These are phyloP conservation scores for Bullera alba DNA, from an alignment of 768 basidiomycete genomes.

Conservation along the genomic window DNA sequence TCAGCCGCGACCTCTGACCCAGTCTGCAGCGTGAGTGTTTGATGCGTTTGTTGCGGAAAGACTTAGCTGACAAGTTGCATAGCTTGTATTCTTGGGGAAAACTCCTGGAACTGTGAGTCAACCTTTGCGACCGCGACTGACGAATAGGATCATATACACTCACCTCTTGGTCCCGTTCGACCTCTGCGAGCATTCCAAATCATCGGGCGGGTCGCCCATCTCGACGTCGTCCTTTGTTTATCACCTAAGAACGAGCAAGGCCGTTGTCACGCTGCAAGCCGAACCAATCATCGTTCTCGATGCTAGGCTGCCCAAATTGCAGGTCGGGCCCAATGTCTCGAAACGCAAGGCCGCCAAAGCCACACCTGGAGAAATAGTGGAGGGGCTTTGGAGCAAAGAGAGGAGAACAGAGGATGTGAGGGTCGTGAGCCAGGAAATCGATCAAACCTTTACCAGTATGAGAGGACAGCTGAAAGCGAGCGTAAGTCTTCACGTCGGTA, in stretches of 20 bases:
- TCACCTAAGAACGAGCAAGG: not conserved
- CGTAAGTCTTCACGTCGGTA: too few species aligned
- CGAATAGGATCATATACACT: conserved; percentile 26
- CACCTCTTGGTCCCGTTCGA: conserved; percentile 4
- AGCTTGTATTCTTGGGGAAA: conserved; percentile 30
- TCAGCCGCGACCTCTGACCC: not conserved
- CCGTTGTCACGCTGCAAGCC: conserved; percentile 4
- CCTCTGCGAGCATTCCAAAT: conserved; percentile 25
- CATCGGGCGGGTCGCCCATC: too few species aligned
- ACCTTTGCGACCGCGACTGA: not conserved
- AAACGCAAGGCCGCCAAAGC: conserved; percentile 29
- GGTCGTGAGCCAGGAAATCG: not conserved
- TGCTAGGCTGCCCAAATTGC: conserved; percentile 32
- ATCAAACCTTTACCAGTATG: not conserved
- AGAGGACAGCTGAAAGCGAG: not conserved
- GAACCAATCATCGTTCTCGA: conserved; percentile 17
- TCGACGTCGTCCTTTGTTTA: not conserved
- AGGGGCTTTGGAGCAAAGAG: conserved; percentile 7
- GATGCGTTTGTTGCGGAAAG: not conserved
- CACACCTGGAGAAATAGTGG: conserved; percentile 10
- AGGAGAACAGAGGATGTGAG: not conserved
- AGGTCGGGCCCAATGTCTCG: conserved; percentile 34
- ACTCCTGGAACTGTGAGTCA: conserved; percentile 29
- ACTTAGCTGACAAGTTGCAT: not conserved
- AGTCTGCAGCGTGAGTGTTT: conserved; percentile 4